Evolutionary conservation across 495 filamentous ascomycete genomes (phyloP).

Genomic region (Daldinia decipiens): DNA sequence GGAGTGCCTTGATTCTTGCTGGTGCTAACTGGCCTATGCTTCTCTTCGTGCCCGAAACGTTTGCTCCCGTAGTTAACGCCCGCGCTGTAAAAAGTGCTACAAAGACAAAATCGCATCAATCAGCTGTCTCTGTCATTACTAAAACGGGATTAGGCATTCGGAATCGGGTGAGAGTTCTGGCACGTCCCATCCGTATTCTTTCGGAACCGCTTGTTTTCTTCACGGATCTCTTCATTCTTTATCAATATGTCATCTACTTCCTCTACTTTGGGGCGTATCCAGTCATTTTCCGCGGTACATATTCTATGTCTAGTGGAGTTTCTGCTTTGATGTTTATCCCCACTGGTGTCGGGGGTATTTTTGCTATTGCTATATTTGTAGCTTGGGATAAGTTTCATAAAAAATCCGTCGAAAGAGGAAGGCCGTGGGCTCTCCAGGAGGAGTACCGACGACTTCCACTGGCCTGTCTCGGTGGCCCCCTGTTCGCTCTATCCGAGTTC

Average conservation of each 20-base stretch:
- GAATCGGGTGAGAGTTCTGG: constrained; percentile 37
- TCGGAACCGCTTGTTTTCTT: constrained; percentile 71
- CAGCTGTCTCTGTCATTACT: not conserved
- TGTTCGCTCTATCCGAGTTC: constrained; percentile 67
- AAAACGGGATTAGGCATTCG: not conserved
- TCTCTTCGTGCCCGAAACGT: constrained; percentile 59
- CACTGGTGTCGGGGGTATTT: constrained; percentile 1
- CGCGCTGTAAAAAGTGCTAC: not conserved
- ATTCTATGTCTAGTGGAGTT: constrained; percentile 52
- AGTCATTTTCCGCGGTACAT: constrained; percentile 62
- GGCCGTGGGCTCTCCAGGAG: constrained; percentile 53
- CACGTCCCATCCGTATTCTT: constrained; percentile 65
- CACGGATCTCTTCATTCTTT: constrained; percentile 68
- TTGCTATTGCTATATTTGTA: constrained; percentile 3
- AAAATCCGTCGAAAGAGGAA: constrained; percentile 34
- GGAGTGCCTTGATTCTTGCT: constrained; percentile 61
- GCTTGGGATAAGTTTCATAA: constrained; percentile 2
- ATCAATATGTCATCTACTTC: constrained; percentile 76
- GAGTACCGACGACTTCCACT: constrained; percentile 74
- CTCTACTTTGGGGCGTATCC: constrained; percentile 72
- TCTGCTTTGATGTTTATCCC: constrained; percentile 51
- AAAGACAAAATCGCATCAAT: not conserved
- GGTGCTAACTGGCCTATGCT: constrained; percentile 49
- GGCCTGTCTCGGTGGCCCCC: constrained; percentile 68
- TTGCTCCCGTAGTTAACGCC: constrained; percentile 58